Conservation (phyloP, 169 alveolate genomes). For the Eimeria acervulina region DNA sequence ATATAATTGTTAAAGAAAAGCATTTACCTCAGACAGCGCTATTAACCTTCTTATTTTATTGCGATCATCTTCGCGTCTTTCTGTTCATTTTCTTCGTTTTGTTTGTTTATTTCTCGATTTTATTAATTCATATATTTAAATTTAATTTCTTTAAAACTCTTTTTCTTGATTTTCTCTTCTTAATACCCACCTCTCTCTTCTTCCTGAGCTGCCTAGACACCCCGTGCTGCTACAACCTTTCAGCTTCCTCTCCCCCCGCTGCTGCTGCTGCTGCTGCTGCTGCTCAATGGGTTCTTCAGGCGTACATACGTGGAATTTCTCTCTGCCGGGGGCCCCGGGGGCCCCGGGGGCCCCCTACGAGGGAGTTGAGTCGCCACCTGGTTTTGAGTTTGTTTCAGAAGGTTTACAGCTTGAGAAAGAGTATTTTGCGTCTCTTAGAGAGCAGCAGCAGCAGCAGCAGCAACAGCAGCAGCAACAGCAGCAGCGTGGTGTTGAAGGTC, state of each 20-base stretch:
- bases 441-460: constrained; percentile 65
- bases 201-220: not conserved
- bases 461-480: constrained; percentile 25
- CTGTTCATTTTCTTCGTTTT: not conserved
- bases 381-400: constrained; percentile 20
- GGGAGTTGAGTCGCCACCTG: not conserved
- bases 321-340: not conserved
- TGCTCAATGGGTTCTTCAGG: not conserved
- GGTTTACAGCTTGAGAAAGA: constrained; percentile 20
- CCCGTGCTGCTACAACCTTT: not conserved
- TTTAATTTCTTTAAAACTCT: not conserved
- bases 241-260: not conserved
- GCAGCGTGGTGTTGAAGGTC: no score
- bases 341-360: not conserved
- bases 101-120: not conserved
- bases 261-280: not conserved
- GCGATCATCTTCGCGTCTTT: no score
- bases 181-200: not conserved
- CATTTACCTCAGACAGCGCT: no score
- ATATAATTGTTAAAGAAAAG: no score
- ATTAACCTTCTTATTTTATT: no score
- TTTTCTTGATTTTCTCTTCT: not conserved
- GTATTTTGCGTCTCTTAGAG: not conserved
- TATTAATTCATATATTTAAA: not conserved
- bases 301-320: constrained; percentile 7